These are phyloP conservation scores for Ogataea paraovalis DNA, from an alignment of 805 yeast genomes.

Conservation along the genomic window DNA sequence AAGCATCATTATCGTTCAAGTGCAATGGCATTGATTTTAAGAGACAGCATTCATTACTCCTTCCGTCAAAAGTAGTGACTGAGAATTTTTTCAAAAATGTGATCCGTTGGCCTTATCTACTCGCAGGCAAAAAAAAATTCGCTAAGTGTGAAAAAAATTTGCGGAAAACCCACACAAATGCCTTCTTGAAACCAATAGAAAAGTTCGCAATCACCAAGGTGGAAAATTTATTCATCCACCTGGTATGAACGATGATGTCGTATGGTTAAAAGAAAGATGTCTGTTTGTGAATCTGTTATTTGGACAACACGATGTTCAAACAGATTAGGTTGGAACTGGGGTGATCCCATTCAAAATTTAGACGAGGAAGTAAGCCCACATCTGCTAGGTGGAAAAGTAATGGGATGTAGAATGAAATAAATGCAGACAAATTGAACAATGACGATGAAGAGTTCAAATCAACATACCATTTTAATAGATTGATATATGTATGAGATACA, in stretches of 20 bases:
- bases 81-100: background rate
- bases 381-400: too few species aligned
- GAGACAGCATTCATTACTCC: too few species aligned
- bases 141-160: background rate
- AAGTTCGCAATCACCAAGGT: background rate
- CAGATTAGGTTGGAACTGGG: too few species aligned
- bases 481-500: background rate
- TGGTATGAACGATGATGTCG: too few species aligned
- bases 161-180: background rate
- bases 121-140: background rate
- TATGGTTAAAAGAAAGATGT: too few species aligned
- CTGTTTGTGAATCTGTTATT: too few species aligned
- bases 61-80: too few species aligned
- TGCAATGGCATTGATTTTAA: too few species aligned
- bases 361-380: too few species aligned
- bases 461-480: slow-evolving; percentile 2
- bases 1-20: too few species aligned
- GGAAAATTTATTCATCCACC: background rate
- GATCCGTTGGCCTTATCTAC: background rate
- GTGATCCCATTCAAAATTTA: too few species aligned
- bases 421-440: background rate
- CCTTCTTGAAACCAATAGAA: background rate
- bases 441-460: background rate
- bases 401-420: background rate
- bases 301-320: too few species aligned